A percentile compares a stretch with the other conserved stretches of the same genome.
Conservation (phyloP, 768 basidiomycete species). For the Postia placenta region DNA sequence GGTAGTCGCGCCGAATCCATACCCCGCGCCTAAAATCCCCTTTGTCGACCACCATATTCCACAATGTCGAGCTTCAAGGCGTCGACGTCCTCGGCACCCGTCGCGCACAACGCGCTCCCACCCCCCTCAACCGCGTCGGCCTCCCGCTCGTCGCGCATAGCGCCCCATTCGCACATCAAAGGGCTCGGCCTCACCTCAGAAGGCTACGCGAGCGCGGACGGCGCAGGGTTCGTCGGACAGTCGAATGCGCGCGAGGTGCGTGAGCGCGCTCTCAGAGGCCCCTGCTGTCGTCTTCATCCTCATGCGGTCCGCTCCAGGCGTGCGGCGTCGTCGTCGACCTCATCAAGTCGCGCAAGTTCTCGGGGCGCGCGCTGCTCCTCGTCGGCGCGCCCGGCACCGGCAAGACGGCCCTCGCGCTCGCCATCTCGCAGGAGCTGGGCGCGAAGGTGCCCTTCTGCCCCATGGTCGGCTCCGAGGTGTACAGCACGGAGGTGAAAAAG, state of each 20-base stretch:
- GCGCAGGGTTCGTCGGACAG: conserved; percentile 90
- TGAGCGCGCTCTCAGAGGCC: not conserved
- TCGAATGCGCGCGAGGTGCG: conserved; percentile 82
- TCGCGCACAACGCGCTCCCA: conserved; percentile 62
- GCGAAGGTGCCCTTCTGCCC: conserved; percentile 96
- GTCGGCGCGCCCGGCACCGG: conserved; percentile 97
- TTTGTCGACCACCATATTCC: not conserved
- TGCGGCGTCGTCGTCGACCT: conserved; percentile 89
- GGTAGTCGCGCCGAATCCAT: no score
- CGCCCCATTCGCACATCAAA: conserved; percentile 95
- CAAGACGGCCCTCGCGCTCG: conserved; percentile 96
- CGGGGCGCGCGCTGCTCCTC: conserved; percentile 85
- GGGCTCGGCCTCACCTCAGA: conserved; percentile 87
- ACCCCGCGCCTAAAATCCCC: not conserved
- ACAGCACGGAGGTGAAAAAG: conserved; percentile 96
- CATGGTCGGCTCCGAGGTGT: conserved; percentile 98
- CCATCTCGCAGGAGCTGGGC: conserved; percentile 91
- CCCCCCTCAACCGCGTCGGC: conserved; percentile 59
- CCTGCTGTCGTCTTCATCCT: not conserved
- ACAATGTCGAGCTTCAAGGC: conserved; percentile 17
- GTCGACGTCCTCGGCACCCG: conserved; percentile 24
- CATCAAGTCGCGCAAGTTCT: conserved; percentile 88
- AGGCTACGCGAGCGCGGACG: conserved; percentile 65
- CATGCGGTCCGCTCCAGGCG: conserved; percentile 42
- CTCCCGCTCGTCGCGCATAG: conserved; percentile 70